Percentiles rank a stretch among this genome's conserved stretches.
Evolutionary conservation across 108 stramenopile species (phyloP).

Genomic region (Conticribra guillardii): DNA sequence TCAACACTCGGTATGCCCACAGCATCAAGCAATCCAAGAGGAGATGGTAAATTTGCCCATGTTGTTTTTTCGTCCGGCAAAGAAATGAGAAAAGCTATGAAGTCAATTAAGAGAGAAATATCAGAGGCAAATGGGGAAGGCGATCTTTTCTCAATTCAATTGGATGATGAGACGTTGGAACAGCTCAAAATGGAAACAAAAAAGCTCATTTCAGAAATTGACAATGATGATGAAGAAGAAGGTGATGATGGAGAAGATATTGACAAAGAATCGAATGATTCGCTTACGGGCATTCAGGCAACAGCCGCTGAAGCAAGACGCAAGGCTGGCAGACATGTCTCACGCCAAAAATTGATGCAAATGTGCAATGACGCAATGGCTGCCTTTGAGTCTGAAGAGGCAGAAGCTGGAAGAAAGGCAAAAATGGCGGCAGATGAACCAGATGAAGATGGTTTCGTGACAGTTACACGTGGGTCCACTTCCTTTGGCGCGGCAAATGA

Average conservation of each 20-base stretch:
- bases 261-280: conserved; percentile 7
- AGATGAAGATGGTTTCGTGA: conserved; percentile 90
- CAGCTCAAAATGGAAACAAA: conserved; percentile 23
- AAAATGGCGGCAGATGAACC: conserved; percentile 55
- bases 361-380: conserved; percentile 80
- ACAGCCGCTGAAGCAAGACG: conserved; percentile 56
- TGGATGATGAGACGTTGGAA: conserved; percentile 27
- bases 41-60: conserved; percentile 76
- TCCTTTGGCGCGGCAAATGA: conserved; percentile 57
- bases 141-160: conserved; percentile 7
- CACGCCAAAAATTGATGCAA: conserved; percentile 60
- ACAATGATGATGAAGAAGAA: conserved; percentile 37
- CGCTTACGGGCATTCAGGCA: conserved; percentile 53
- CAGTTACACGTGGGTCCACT: conserved; percentile 62
- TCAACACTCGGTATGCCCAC: conserved; percentile 20
- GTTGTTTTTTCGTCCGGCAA: conserved; percentile 75
- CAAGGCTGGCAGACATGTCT: conserved; percentile 28
- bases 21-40: conserved; percentile 38
- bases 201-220: conserved; percentile 21
- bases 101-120: conserved; percentile 54
- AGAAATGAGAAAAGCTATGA: conserved; percentile 65
- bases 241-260: conserved; percentile 19
- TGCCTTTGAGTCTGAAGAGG: conserved; percentile 63
- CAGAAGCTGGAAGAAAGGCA: conserved; percentile 61
- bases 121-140: conserved; percentile 15